phyloP scores from a whole-genome alignment of 2,329 filamentous ascomycete species.

The Aspergillus spinulosporus region DNA sequence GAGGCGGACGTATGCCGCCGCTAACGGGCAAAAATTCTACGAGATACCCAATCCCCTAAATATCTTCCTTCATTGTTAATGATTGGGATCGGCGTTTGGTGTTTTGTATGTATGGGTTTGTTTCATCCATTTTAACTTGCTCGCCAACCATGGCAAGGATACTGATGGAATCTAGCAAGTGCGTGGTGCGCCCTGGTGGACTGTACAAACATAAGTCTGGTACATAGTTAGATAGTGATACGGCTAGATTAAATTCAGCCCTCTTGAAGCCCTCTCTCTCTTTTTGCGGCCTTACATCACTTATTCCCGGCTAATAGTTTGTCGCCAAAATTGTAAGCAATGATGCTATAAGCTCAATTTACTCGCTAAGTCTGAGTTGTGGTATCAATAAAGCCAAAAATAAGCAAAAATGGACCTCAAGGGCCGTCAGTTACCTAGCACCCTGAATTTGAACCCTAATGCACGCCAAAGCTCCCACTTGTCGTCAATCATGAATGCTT shows the following conservation, averaged over 20 bases:
- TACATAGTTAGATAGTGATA: slow-evolving; percentile 4
- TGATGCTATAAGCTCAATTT: background rate
- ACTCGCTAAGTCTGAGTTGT: background rate
- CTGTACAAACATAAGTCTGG: background rate
- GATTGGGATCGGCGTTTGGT: slow-evolving; percentile 6
- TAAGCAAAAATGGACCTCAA: background rate
- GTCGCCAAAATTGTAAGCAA: background rate
- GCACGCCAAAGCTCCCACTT: background rate
- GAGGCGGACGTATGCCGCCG: slow-evolving; percentile 31
- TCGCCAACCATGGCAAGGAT: background rate
- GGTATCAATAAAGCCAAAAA: background rate
- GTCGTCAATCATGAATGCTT: background rate
- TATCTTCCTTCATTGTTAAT: background rate
- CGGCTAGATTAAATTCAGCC: slow-evolving; percentile 5
- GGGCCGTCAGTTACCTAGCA: background rate
- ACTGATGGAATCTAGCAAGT: background rate
- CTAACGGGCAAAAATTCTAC: slow-evolving; percentile 23
- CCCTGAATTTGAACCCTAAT: background rate
- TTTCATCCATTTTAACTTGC: background rate
- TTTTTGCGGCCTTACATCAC: background rate
- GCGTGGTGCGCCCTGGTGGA: slow-evolving; percentile 5
- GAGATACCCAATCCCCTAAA: slow-evolving; percentile 31
- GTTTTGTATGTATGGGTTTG: background rate
- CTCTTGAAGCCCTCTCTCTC: background rate
- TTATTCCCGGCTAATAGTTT: background rate